phyloP scores from a whole-genome alignment of 2,329 filamentous ascomycete species.

The Alternaria panax region DNA sequence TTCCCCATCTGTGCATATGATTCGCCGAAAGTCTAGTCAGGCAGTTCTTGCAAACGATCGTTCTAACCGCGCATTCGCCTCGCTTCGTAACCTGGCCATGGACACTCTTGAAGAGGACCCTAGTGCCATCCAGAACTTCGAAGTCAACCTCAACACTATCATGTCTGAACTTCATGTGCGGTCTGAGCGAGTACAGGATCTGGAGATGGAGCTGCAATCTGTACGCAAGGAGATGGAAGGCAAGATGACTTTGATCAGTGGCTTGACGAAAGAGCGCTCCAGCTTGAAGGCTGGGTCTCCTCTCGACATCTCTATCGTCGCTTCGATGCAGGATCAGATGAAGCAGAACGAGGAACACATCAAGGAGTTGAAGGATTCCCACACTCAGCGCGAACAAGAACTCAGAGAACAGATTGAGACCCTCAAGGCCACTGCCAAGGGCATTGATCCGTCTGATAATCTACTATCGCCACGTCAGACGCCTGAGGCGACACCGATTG shows the following conservation, averaged over 20 bases:
- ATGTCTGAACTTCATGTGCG: slow-evolving; percentile 90
- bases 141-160: slow-evolving; percentile 86
- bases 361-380: slow-evolving; percentile 72
- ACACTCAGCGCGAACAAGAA: slow-evolving; percentile 77
- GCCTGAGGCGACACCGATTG: slow-evolving; percentile 12
- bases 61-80: slow-evolving; percentile 88
- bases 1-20: slow-evolving; percentile 74
- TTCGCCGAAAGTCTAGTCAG: slow-evolving; percentile 92
- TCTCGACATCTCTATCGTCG: slow-evolving; percentile 90
- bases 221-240: slow-evolving; percentile 96
- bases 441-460: slow-evolving; percentile 24
- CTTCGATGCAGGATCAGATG: slow-evolving; percentile 85
- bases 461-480: slow-evolving; percentile 25
- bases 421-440: slow-evolving; percentile 65
- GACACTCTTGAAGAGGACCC: slow-evolving; percentile 85
- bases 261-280: slow-evolving; percentile 88
- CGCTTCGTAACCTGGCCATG: slow-evolving; percentile 83
- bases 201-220: slow-evolving; percentile 83
- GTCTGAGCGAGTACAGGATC: slow-evolving; percentile 86
- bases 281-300: slow-evolving; percentile 82
- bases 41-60: slow-evolving; percentile 87
- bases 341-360: slow-evolving; percentile 84
- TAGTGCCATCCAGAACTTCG: slow-evolving; percentile 89
- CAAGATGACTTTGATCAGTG: slow-evolving; percentile 95
- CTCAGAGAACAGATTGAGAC: slow-evolving; percentile 74